Conservation (phyloP, 371 early-diverging fungal species). For the Coemansia sp. region DNA sequence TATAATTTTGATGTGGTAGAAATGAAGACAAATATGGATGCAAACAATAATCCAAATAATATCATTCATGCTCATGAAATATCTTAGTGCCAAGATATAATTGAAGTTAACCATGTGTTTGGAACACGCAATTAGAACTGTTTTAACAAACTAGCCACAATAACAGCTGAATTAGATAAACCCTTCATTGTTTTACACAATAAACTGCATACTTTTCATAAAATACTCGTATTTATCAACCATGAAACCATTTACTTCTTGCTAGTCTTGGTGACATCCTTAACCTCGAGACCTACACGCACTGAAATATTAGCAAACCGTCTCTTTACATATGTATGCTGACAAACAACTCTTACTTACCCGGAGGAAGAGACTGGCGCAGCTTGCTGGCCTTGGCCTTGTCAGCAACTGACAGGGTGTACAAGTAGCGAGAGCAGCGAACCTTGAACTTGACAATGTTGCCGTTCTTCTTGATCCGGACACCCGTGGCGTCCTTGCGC, state of each 20-base stretch:
- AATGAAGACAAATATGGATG: too few relatives aligned
- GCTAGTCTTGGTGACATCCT: conserved; percentile 3
- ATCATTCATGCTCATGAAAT: too few relatives aligned
- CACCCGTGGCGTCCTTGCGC: conserved; percentile 95
- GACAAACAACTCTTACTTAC: conserved; percentile 52
- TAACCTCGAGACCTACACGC: not conserved
- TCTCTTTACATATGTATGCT: not conserved
- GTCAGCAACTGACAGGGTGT: conserved; percentile 96
- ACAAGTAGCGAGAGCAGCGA: conserved; percentile 95
- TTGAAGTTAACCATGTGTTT: too few relatives aligned
- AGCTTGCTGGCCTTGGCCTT: conserved; percentile 96
- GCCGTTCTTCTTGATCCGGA: conserved; percentile 97
- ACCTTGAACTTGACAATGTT: conserved; percentile 97
- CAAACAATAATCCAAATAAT: too few relatives aligned
- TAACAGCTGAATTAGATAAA: too few relatives aligned
- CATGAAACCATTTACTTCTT: conserved; percentile 2
- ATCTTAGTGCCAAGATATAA: too few relatives aligned
- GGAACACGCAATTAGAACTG: too few relatives aligned
- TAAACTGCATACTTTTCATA: too few relatives aligned
- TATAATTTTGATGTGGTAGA: too few relatives aligned
- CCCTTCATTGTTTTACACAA: too few relatives aligned
- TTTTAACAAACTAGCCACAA: too few relatives aligned
- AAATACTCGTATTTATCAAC: too few relatives aligned
- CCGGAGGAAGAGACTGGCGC: conserved; percentile 87
- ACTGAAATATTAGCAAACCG: not conserved